Percentiles rank a stretch among this genome's conserved stretches.
phyloP scores from a whole-genome alignment of 23 red algal species.

The Gracilaria domingensis region DNA sequence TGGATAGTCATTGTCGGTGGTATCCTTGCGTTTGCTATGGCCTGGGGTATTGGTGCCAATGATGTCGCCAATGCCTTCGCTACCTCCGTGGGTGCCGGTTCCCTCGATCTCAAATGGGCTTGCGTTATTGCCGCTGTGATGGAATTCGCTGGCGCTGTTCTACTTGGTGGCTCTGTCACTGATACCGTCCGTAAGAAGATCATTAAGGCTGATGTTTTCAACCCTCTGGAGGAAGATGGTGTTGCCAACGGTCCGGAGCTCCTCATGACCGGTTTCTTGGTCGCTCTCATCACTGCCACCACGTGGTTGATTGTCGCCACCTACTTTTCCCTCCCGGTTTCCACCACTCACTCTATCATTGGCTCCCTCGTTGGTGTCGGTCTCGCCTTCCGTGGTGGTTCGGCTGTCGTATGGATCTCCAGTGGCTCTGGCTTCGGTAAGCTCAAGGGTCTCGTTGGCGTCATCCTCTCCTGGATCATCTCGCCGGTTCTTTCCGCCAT shows the following conservation, averaged over 20 bases:
- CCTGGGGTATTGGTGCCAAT: constrained; percentile 95
- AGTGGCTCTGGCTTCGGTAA: constrained; percentile 57
- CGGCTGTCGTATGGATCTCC: constrained; percentile 73
- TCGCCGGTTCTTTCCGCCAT: constrained; percentile 81
- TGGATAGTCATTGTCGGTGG: constrained; percentile 85
- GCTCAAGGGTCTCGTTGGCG: constrained; percentile 79
- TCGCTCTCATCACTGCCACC: constrained; percentile 80
- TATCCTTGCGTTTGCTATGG: constrained; percentile 80
- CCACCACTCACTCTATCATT: constrained; percentile 89
- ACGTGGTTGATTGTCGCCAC: constrained; percentile 86
- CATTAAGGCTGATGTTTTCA: constrained; percentile 71
- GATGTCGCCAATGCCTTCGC: constrained; percentile 95
- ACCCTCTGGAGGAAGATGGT: constrained; percentile 55
- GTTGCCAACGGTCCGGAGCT: constrained; percentile 76
- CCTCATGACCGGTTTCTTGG: constrained; percentile 91
- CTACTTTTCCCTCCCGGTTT: constrained; percentile 83
- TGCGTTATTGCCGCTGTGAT: constrained; percentile 78
- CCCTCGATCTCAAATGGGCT: constrained; percentile 77
- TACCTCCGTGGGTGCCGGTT: constrained; percentile 90
- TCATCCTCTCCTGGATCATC: constrained; percentile 81
- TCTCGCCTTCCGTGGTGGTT: constrained; percentile 68
- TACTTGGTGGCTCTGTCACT: constrained; percentile 86
- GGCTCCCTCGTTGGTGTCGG: constrained; percentile 82
- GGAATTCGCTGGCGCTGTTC: constrained; percentile 74
- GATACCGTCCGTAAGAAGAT: constrained; percentile 88